phyloP scores from a whole-genome alignment of 345 rosid genomes.

The Linum usitatissimum region DNA sequence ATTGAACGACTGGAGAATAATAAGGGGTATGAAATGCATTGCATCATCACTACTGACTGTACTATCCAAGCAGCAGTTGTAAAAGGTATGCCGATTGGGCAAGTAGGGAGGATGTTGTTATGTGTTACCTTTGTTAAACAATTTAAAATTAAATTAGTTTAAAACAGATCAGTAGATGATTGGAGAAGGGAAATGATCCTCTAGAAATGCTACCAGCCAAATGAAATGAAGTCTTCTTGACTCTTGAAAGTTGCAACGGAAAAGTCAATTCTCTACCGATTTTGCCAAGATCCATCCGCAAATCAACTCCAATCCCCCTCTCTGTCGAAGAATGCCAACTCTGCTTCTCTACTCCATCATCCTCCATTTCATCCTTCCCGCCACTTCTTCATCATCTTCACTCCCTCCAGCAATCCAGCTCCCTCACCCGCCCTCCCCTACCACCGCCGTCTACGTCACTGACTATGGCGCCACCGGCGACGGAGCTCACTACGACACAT shows the following conservation, averaged over 20 bases:
- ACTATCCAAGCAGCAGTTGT: neutral
- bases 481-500: constrained; percentile 61
- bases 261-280: too few species aligned
- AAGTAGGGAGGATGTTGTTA: too few species aligned
- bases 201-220: neutral
- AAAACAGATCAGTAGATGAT: too few species aligned
- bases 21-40: neutral
- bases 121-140: too few species aligned
- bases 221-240: too few species aligned
- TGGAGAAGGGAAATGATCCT: neutral
- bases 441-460: neutral
- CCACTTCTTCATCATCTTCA: neutral
- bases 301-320: neutral
- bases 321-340: neutral
- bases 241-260: too few species aligned
- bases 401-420: neutral
- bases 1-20: neutral
- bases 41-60: neutral
- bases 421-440: too few species aligned
- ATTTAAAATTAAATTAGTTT: too few species aligned
- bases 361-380: neutral
- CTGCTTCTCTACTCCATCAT: too few species aligned
- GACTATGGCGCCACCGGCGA: constrained; percentile 61
- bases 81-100: too few species aligned
- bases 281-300: too few species aligned